Percentiles rank a stretch among this genome's conserved stretches.
Evolutionary conservation across 176 grass and related monocot genomes (phyloP).

Genomic region (Triticum dicoccoides): DNA sequence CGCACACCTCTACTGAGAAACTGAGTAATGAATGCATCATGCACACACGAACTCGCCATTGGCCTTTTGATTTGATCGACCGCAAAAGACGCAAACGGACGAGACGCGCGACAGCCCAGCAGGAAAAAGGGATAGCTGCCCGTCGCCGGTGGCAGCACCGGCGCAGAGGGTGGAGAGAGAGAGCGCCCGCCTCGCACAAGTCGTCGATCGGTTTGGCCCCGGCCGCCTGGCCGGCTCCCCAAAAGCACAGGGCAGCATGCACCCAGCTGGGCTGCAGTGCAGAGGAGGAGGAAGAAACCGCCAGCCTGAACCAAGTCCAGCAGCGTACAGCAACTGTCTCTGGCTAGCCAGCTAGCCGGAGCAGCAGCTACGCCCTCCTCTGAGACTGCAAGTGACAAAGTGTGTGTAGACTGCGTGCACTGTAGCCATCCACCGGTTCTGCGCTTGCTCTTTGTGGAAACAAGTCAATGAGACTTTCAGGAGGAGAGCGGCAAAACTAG

Average conservation of each 20-base stretch:
- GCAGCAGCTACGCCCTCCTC: neutral
- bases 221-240: neutral
- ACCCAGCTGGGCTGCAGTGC: neutral
- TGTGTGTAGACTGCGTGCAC: too few species aligned
- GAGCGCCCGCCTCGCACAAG: neutral
- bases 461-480: too few species aligned
- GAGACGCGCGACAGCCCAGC: conserved; percentile 16
- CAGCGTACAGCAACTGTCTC: neutral
- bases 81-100: neutral
- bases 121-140: conserved; percentile 21
- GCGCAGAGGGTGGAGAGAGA: neutral
- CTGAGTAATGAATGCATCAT: neutral
- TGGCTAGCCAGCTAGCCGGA: neutral
- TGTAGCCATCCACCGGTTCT: too few species aligned
- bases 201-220: neutral
- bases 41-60: neutral
- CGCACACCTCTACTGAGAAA: neutral
- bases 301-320: neutral
- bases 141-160: neutral
- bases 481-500: too few species aligned
- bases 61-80: conserved; percentile 11
- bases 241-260: neutral
- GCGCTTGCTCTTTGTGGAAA: too few species aligned
- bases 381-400: neutral
- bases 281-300: neutral